Percentiles rank a stretch among this genome's conserved stretches.
These are phyloP conservation scores for Lophiostoma macrostomum DNA, from an alignment of 495 filamentous ascomycete genomes.

Conservation along the genomic window DNA sequence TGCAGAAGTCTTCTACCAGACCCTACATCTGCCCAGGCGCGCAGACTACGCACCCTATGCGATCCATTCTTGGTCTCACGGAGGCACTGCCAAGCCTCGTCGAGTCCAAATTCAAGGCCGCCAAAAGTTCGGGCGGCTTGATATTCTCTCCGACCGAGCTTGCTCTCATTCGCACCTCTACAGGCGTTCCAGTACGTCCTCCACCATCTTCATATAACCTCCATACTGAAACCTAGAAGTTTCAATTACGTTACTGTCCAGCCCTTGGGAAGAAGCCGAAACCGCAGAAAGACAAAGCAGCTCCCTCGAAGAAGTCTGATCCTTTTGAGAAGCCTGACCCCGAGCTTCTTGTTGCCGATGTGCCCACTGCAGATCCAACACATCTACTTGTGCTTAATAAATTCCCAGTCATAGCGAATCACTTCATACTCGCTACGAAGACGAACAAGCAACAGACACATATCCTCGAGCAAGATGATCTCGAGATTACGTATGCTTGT, in stretches of 20 bases:
- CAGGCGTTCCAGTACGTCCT: constrained; percentile 33
- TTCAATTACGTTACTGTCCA: constrained; percentile 77
- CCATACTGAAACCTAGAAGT: constrained; percentile 46
- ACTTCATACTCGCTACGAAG: constrained; percentile 75
- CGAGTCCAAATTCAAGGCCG: constrained; percentile 28
- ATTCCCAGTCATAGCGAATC: constrained; percentile 72
- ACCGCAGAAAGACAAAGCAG: constrained; percentile 42
- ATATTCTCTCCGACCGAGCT: constrained; percentile 37
- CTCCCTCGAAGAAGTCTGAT: constrained; percentile 54
- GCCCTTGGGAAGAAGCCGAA: constrained; percentile 69
- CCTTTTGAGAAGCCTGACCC: constrained; percentile 67
- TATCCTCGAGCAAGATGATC: constrained; percentile 62
- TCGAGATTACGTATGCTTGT: constrained; percentile 63
- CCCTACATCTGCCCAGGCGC: too few relatives aligned
- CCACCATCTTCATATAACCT: not conserved
- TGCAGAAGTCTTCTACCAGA: too few relatives aligned
- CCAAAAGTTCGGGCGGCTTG: constrained; percentile 29
- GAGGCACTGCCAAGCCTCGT: constrained; percentile 29
- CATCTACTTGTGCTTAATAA: constrained; percentile 78
- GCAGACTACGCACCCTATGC: too few relatives aligned
- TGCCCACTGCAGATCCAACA: constrained; percentile 49
- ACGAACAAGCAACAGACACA: constrained; percentile 65
- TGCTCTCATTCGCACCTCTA: constrained; percentile 28
- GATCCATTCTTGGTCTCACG: constrained; percentile 29
- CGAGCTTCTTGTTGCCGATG: constrained; percentile 59